Percentiles rank a stretch among this genome's conserved stretches.
These are phyloP conservation scores for Podospora pseudocomata DNA, from an alignment of 495 filamentous ascomycete genomes.

Conservation along the genomic window DNA sequence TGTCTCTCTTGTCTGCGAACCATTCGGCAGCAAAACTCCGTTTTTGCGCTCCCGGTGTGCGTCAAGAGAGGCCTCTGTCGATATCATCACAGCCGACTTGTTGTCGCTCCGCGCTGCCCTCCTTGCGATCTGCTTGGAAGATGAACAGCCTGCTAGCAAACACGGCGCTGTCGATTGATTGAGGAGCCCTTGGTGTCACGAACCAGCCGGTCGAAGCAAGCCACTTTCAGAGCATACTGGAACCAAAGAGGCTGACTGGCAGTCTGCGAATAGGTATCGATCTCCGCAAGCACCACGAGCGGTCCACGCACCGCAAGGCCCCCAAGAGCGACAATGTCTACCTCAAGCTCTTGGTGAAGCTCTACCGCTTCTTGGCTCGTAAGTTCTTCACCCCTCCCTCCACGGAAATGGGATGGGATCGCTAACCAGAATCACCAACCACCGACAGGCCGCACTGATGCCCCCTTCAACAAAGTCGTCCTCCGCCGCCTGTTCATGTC, in stretches of 20 bases:
- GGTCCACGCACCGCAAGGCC: constrained; percentile 84
- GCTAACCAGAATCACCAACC: not conserved
- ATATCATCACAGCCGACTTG: not conserved
- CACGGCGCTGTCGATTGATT: constrained; percentile 6
- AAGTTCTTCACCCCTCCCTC: constrained; percentile 44
- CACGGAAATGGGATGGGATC: not conserved
- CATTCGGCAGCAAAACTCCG: constrained; percentile 32
- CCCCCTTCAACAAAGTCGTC: constrained; percentile 93
- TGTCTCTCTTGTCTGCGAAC: constrained; percentile 35
- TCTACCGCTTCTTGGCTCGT: constrained; percentile 98
- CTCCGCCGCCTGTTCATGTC: constrained; percentile 97
- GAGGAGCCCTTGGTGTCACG: not conserved
- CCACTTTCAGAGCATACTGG: constrained; percentile 44
- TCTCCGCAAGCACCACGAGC: constrained; percentile 78
- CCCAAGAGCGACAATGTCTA: constrained; percentile 98
- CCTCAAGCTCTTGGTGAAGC: constrained; percentile 95
- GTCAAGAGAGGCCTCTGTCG: constrained; percentile 8
- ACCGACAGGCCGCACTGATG: constrained; percentile 80
- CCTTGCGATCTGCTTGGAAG: not conserved
- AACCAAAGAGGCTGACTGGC: constrained; percentile 51
- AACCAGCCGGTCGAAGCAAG: constrained; percentile 24
- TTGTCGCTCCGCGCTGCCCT: not conserved
- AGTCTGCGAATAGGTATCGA: constrained; percentile 56
- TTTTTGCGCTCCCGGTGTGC: constrained; percentile 21
- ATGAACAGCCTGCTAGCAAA: not conserved